Evolutionary conservation across 768 basidiomycete species (phyloP).

Genomic region (Amylocystis lapponica): DNA sequence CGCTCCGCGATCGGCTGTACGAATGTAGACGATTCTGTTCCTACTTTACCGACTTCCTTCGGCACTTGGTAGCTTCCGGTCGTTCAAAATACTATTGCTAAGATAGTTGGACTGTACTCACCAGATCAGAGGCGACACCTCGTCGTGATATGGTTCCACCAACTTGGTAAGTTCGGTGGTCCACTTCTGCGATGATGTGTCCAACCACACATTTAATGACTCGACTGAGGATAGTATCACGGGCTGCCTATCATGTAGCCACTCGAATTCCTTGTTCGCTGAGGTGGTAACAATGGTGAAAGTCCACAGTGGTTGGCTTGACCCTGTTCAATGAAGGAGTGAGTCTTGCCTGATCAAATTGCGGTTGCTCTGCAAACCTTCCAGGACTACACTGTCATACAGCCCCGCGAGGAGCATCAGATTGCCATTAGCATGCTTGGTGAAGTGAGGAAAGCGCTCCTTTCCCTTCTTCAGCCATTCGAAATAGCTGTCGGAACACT

Average conservation of each 20-base stretch:
- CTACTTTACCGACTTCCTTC: slow-evolving; percentile 87
- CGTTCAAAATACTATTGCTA: not conserved
- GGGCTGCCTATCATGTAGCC: slow-evolving; percentile 91
- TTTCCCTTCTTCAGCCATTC: slow-evolving; percentile 91
- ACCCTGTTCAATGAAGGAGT: slow-evolving; percentile 31
- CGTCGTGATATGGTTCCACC: slow-evolving; percentile 54
- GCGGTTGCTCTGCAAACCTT: slow-evolving; percentile 35
- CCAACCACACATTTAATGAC: slow-evolving; percentile 72
- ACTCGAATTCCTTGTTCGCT: slow-evolving; percentile 61
- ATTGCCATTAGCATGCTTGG: slow-evolving; percentile 53
- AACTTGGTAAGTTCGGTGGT: slow-evolving; percentile 50
- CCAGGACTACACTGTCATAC: slow-evolving; percentile 67
- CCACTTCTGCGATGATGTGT: slow-evolving; percentile 67
- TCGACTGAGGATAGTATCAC: slow-evolving; percentile 65
- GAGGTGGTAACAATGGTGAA: slow-evolving; percentile 89
- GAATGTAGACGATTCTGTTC: slow-evolving; percentile 74
- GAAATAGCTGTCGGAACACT: slow-evolving; percentile 67
- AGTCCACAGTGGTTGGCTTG: slow-evolving; percentile 58
- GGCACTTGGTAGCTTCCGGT: slow-evolving; percentile 74
- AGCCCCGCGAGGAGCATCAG: slow-evolving; percentile 86
- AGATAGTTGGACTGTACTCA: slow-evolving; percentile 27
- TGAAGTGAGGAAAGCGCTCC: slow-evolving; percentile 76
- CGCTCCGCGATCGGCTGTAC: slow-evolving; percentile 74
- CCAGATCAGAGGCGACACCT: slow-evolving; percentile 57
- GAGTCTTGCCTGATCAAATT: not conserved